Base-by-base conservation (phyloP, 495 filamentous ascomycete genomes). In the Aspergillus funiculosus region DNA sequence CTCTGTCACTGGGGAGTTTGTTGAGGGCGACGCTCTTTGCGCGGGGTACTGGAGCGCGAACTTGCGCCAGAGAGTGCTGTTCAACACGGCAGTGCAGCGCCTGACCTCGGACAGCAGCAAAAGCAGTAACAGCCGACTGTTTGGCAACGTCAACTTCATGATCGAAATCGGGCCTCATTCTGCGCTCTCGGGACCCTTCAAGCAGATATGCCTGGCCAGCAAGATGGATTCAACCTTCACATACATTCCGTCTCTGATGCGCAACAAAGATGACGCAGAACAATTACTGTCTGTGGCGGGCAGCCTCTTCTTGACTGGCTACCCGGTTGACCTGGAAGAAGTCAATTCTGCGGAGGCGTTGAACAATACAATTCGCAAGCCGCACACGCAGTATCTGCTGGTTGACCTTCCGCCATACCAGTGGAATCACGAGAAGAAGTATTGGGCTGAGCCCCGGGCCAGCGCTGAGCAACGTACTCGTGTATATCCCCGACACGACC, bases 151-250 rank as follows among this genome's bases (percentile, higher is more conserved):
- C 3, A 62, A 66, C 29, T 32, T 59, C 13, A 42, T 79, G 0
- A 11, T 80, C 5, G 78, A 81, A 52, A 51, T 80, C 17, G 75
- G 78, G 0, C 76, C 78, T 0, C 69, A 74, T 42, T 50, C 58
- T 0, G 66, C 71, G 0, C 58, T 82, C 2, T 38, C 59, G 11
- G 68, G 67, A 1, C 32, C 32, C 2, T 20, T 36, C 32, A 3
- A 9, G 1, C 32, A 20, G 32, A 36, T 21, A 6, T n/a, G n/a
- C n/a, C n/a, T n/a, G n/a, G n/a, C n/a, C n/a, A n/a, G n/a, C n/a
- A 36, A 36, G 14, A 2, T 19, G 4, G 18, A 1, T 15, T 8
- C 17, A 19, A 9, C 19, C 11, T 35, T 35, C 31, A 31, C 29
- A n/a, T 72, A 71, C 46, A 15, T 58, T 8, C 29, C 60, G 4